Evolutionary conservation across 192 early-diverging fungal genomes (phyloP), one percentile per base, ranked within the genome.

Genomic region (Backusella morwellensis): DNA sequence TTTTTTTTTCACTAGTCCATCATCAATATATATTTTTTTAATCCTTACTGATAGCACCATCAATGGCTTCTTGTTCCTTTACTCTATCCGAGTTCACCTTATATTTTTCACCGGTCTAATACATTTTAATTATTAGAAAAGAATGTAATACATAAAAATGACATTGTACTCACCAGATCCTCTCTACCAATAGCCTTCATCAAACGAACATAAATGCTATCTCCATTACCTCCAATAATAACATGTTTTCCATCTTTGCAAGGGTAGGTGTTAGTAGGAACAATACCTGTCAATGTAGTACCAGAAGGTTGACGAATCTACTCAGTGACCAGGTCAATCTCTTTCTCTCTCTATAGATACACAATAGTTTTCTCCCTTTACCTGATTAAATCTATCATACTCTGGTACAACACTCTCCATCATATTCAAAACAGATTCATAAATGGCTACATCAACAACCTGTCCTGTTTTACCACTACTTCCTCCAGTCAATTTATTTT

Each of bases 181-280:
- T 76, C 75, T 38, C 86, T 71, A 34, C 85, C 85, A 34, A 78
- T 79, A 5, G 83, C 77, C 15, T 66, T 67, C 82, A 85, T 86
- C 3, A 87, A 76, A 29, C 86, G 72, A 41, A 87, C 81, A 50
- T 86, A 87, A 14, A 87, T 86, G 40, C 79, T 76, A 73, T 87
- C 86, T 9, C 85, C 83, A 50, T 87, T 87, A 26, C 82, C 86
- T 29, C 86, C 86, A 50, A 87, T 87, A 59, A 87, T 85, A 19
- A 87, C 85, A 76, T 85, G 74, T 67, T 86, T 86, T 19, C 77
- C 77, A 68, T 84, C 86, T 23, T 75, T 75, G 70, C 85, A 86
- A 8, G 76, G 82, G 54, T 86, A 87, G 0, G 82, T 84, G 34
- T 85, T 83, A 1, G 84, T 87, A 34, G 86, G 84, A 17, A 85